A percentile compares a stretch with the other conserved stretches of the same genome.
Evolutionary conservation across 1,284 basidiomycete species (phyloP).

Genomic region (Heterobasidion parviporum): DNA sequence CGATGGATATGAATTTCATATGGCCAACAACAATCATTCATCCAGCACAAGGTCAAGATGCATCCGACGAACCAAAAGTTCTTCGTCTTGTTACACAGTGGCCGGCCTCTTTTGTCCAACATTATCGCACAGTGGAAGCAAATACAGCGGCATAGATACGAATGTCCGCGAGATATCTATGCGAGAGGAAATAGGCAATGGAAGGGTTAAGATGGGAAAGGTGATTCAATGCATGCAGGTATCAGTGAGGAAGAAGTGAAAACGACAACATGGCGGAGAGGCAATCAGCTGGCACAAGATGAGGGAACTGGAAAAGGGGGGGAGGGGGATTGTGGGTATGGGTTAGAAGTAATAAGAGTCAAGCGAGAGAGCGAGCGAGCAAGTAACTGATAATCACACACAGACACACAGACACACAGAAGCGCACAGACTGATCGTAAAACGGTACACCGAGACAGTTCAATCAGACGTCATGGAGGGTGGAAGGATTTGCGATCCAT

Average conservation of each 20-base stretch:
- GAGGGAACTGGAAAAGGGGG: not conserved
- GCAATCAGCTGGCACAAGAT: not conserved
- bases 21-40: too few species aligned
- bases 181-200: constrained; percentile 1
- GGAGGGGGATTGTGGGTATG: constrained; percentile 1
- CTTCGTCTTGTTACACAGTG: not conserved
- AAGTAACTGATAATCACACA: constrained; percentile 6
- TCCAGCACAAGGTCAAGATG: too few species aligned
- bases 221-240: not conserved
- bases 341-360: not conserved
- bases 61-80: too few species aligned
- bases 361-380: constrained; percentile 2
- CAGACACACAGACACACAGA: constrained; percentile 2
- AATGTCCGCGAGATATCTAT: constrained; percentile 13
- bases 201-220: not conserved
- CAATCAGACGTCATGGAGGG: not conserved
- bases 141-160: constrained; percentile 21
- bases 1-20: too few species aligned
- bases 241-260: not conserved
- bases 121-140: constrained; percentile 16
- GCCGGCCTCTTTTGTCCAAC: constrained; percentile 1
- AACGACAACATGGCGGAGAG: not conserved
- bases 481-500: constrained; percentile 58
- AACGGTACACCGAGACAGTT: too few species aligned
- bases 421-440: too few species aligned